phyloP scores from a whole-genome alignment of 2,329 filamentous ascomycete genomes.

The Cryphonectria parasitica region DNA sequence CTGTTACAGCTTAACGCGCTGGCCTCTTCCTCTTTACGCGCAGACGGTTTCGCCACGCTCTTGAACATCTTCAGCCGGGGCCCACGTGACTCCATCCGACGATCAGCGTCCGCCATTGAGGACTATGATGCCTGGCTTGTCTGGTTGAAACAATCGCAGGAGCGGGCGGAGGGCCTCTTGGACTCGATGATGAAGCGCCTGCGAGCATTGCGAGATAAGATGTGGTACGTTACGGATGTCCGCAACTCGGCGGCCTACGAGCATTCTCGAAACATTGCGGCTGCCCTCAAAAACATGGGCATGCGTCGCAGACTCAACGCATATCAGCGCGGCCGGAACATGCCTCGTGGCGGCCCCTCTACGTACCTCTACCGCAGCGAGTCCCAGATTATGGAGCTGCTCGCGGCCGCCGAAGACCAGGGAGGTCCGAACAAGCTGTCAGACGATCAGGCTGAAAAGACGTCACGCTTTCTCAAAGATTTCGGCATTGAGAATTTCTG shows the following conservation, averaged over 20 bases:
- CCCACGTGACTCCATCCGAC: conserved; percentile 69
- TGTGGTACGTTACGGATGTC: conserved; percentile 98
- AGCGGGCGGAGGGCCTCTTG: conserved; percentile 74
- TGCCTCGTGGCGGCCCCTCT: conserved; percentile 48
- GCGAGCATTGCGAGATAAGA: conserved; percentile 84
- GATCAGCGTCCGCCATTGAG: conserved; percentile 73
- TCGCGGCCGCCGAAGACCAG: conserved; percentile 81
- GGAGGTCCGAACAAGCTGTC: conserved; percentile 93
- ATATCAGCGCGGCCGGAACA: conserved; percentile 52
- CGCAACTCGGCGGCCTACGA: conserved; percentile 88
- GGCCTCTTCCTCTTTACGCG: conserved; percentile 62
- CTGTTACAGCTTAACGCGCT: conserved; percentile 72
- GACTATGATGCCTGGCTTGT: conserved; percentile 82
- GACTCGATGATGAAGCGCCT: conserved; percentile 76
- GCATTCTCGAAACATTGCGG: conserved; percentile 81
- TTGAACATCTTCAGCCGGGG: conserved; percentile 75
- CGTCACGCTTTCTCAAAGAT: conserved; percentile 78
- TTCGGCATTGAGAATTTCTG: conserved; percentile 91
- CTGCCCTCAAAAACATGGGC: conserved; percentile 90
- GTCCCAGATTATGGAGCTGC: conserved; percentile 82
- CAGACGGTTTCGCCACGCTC: conserved; percentile 71
- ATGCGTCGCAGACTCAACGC: conserved; percentile 60
- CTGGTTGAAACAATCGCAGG: conserved; percentile 81
- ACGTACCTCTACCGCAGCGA: conserved; percentile 79
- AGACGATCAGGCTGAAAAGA: conserved; percentile 92